Conservation (phyloP, 2,329 filamentous ascomycete genomes). For the Talaromyces pinophilus region DNA sequence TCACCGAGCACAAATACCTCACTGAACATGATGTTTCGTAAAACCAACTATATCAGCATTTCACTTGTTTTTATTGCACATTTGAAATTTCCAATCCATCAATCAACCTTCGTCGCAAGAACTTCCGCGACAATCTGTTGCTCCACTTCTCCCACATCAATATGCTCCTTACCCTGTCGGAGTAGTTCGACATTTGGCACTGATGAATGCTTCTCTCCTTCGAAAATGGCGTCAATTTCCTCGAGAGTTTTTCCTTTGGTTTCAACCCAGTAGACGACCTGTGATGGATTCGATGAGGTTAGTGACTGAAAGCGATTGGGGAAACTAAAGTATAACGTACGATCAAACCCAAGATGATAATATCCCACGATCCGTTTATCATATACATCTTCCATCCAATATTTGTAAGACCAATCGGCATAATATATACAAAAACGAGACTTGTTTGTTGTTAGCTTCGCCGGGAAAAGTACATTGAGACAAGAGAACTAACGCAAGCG, state of each 20-base stretch:
- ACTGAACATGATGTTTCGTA: not conserved
- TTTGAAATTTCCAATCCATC: not conserved
- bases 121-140: slow-evolving; percentile 21
- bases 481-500: slow-evolving; percentile 27
- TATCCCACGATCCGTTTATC: slow-evolving; percentile 50
- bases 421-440: slow-evolving; percentile 44
- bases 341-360: slow-evolving; percentile 38
- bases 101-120: not conserved
- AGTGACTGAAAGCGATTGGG: not conserved
- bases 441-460: slow-evolving; percentile 25
- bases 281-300: not conserved
- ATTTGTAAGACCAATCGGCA: slow-evolving; percentile 46
- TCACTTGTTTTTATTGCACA: not conserved
- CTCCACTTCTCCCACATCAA: slow-evolving; percentile 21
- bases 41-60: not conserved
- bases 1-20: not conserved
- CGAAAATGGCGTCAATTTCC: slow-evolving; percentile 36
- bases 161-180: slow-evolving; percentile 18
- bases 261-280: slow-evolving; percentile 28
- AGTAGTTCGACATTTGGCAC: slow-evolving; percentile 23
- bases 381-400: slow-evolving; percentile 54
- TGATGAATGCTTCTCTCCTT: slow-evolving; percentile 24
- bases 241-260: slow-evolving; percentile 37
- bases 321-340: slow-evolving; percentile 29
- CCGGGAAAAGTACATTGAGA: not conserved